Evolutionary conservation across 2,329 filamentous ascomycete species (phyloP).

Genomic region (Aspergillus vadensis): DNA sequence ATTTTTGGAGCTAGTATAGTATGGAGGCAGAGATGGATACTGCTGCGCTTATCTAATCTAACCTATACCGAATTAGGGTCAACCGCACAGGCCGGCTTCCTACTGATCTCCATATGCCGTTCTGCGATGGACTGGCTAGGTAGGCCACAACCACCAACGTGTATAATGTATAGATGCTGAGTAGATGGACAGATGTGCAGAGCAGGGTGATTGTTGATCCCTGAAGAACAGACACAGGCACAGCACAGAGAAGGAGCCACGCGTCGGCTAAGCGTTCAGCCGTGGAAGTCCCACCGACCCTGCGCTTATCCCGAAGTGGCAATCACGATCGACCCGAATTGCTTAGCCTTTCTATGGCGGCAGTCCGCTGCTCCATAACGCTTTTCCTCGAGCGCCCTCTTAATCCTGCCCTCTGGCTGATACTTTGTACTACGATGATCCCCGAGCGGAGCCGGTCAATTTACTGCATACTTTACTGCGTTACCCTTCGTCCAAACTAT

Average conservation of each 20-base stretch:
- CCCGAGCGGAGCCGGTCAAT: conserved; percentile 1
- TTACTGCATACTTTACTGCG: background rate
- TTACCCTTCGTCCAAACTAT: conserved; percentile 1
- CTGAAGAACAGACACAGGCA: background rate
- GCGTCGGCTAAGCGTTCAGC: conserved; percentile 18
- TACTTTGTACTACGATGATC: background rate
- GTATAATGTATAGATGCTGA: background rate
- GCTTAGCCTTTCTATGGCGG: conserved; percentile 27
- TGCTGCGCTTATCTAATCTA: too few species aligned
- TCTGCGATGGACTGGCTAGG: too few species aligned
- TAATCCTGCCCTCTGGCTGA: background rate
- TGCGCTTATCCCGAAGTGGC: conserved; percentile 7
- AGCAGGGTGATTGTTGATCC: conserved; percentile 5
- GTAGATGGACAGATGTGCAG: background rate
- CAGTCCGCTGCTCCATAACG: background rate
- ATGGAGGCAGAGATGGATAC: too few species aligned
- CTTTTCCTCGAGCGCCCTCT: background rate
- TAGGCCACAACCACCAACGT: too few species aligned
- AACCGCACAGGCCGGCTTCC: too few species aligned
- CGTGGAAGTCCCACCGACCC: background rate
- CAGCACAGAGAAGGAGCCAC: background rate
- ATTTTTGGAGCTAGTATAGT: too few species aligned
- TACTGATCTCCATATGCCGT: too few species aligned
- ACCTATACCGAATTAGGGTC: too few species aligned
- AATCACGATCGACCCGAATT: background rate